phyloP scores from a whole-genome alignment of 73 alveolate species.

The Paramecium octaurelia region DNA sequence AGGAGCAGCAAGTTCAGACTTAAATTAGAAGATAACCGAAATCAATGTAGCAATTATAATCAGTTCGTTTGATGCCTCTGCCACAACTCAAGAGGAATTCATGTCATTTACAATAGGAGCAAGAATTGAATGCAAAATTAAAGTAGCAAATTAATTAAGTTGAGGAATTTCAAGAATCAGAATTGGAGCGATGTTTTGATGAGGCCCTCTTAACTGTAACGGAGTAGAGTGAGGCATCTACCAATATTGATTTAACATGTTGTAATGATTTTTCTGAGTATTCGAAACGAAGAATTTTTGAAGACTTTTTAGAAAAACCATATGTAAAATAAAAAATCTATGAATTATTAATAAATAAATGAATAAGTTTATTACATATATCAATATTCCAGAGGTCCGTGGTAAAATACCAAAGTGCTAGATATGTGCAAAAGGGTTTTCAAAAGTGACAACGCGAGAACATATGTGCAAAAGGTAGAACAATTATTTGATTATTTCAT shows the following conservation, averaged over 20 bases:
- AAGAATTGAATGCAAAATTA: background rate
- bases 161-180: background rate
- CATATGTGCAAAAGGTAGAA: constrained; percentile 2
- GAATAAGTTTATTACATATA: background rate
- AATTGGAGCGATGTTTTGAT: constrained; percentile 43
- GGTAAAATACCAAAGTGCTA: background rate
- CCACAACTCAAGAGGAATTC: background rate
- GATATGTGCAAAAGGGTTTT: background rate
- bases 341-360: background rate
- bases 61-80: background rate
- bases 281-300: constrained; percentile 10
- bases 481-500: background rate
- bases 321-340: constrained; percentile 4
- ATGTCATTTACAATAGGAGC: background rate
- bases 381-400: background rate
- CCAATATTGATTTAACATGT: constrained; percentile 36
- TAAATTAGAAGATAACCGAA: background rate
- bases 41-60: background rate
- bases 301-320: constrained; percentile 22
- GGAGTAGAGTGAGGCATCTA: constrained; percentile 3
- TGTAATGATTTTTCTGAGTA: constrained; percentile 28
- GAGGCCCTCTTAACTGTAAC: background rate
- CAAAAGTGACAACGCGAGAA: background rate
- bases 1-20: background rate
- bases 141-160: constrained; percentile 4